A percentile compares a stretch with the other conserved stretches of the same genome.
Evolutionary conservation across 2,329 filamentous ascomycete genomes (phyloP).

Genomic region (Colletotrichum cordylinicola): DNA sequence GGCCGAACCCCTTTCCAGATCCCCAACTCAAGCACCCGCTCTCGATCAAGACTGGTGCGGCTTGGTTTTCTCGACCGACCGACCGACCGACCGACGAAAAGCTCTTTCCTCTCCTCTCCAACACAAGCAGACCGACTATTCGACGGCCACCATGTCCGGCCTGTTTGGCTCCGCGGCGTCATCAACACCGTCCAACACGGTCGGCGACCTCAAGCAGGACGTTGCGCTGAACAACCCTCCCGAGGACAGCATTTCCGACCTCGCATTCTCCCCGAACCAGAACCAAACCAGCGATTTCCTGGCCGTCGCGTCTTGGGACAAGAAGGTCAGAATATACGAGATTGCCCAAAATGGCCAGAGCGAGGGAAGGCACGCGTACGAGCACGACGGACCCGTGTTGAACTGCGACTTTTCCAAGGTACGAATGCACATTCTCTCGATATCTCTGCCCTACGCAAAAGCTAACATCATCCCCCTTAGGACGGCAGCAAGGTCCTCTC

Average conservation of each 20-base stretch:
- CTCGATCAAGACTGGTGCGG: neutral
- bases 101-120: neutral
- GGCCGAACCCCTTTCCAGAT: neutral
- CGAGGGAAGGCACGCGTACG: conserved; percentile 84
- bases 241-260: conserved; percentile 86
- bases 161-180: conserved; percentile 63
- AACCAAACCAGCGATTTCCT: conserved; percentile 74
- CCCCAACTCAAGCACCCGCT: neutral
- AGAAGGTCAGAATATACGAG: conserved; percentile 97
- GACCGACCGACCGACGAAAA: neutral
- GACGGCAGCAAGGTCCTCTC: conserved; percentile 90
- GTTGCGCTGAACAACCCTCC: conserved; percentile 80
- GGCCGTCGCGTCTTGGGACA: conserved; percentile 94
- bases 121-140: neutral
- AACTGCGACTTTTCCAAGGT: conserved; percentile 90
- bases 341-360: conserved; percentile 79
- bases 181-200: conserved; percentile 68
- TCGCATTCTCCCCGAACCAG: conserved; percentile 76
- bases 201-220: conserved; percentile 91
- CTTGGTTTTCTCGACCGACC: no score
- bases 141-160: conserved; percentile 61
- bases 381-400: conserved; percentile 85
- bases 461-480: conserved; percentile 48
- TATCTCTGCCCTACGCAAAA: neutral
- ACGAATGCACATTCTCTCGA: conserved; percentile 36